Base-by-base conservation (phyloP, 192 early-diverging fungal species). In the Backusella parvicylindrica region DNA sequence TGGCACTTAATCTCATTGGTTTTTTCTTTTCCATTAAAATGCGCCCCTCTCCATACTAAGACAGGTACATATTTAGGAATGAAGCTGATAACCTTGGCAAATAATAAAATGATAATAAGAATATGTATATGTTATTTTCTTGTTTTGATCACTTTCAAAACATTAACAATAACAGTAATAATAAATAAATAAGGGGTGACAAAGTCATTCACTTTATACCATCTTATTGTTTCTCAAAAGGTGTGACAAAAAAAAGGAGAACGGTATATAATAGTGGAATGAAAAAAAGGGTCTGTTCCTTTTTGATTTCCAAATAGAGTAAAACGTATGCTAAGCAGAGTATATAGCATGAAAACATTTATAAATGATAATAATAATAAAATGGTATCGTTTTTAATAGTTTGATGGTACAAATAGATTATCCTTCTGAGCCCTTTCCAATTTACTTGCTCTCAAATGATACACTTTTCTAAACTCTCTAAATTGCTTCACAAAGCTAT, bases 401-500 rank as follows among this genome's bases (percentile, higher is more conserved):
- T 70, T 43, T 43, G 68, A 70, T 30, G 68, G 16, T 47, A 70
- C 68, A 74, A 81, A 68, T 73, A 79, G 40, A 79, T 78, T 21
- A 67, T 66, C 35, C 65, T 80, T 31, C 77, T 82, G 74, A 47
- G 74, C 75, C 68, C 84, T 65, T 78, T 85, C 83, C 77, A 85
- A 73, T 76, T 87, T 78, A 75, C 81, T 85, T 53, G 80, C 81
- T 40, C 86, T 79, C 65, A 87, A 64, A 76, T 87, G 86, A 60
- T 87, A 87, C 32, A 87, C 86, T 63, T 87, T 87, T n/a, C 84
- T 74, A 23, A 85, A 72, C 2, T 87, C 86, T 35, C 84, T 74
- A 60, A 78, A 87, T 43, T 87, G 84, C 35, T 80, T 79, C 30
- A 85, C 83, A 72, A 87, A 87, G 1, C 70, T 77, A 4, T 85